phyloP scores from a whole-genome alignment of 1,284 basidiomycete genomes.

The Baeospora myosura region DNA sequence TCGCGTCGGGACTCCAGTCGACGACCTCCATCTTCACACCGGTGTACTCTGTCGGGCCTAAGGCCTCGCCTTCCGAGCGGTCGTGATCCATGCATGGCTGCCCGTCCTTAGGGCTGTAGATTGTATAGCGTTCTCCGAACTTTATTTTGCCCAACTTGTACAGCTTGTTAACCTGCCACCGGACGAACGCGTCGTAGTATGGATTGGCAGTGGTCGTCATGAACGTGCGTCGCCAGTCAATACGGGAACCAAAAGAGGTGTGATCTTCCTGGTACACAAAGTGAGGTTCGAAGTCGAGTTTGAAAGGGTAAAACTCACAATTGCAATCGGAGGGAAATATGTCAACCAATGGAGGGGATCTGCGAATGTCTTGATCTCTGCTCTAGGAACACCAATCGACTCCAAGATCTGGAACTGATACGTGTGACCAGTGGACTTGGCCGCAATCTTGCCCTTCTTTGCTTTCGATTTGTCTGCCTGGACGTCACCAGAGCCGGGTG shows the following conservation, averaged over 20 bases:
- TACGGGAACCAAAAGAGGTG: slow-evolving; percentile 82
- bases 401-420: slow-evolving; percentile 99
- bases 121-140: slow-evolving; percentile 97
- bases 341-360: slow-evolving; percentile 90
- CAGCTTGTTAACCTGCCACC: slow-evolving; percentile 98
- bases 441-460: slow-evolving; percentile 93
- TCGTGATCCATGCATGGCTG: slow-evolving; percentile 99
- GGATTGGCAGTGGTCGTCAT: slow-evolving; percentile 94
- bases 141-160: slow-evolving; percentile 85
- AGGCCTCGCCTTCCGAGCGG: slow-evolving; percentile 88
- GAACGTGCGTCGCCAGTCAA: slow-evolving; percentile 97
- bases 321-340: slow-evolving; percentile 95
- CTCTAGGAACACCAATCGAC: slow-evolving; percentile 80
- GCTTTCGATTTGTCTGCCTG: slow-evolving; percentile 66
- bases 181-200: slow-evolving; percentile 95
- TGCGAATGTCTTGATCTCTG: slow-evolving; percentile 93
- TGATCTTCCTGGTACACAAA: slow-evolving; percentile 61
- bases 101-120: slow-evolving; percentile 98
- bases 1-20: slow-evolving; percentile 67
- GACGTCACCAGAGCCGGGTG: slow-evolving; percentile 28
- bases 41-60: slow-evolving; percentile 96
- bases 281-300: slow-evolving; percentile 2
- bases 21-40: slow-evolving; percentile 92
- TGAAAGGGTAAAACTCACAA: slow-evolving; percentile 37
- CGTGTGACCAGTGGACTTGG: slow-evolving; percentile 88